A percentile compares a stretch with the other conserved stretches of the same genome.
Conservation (phyloP, 2,329 filamentous ascomycete genomes). For the Triangularia setosa region DNA sequence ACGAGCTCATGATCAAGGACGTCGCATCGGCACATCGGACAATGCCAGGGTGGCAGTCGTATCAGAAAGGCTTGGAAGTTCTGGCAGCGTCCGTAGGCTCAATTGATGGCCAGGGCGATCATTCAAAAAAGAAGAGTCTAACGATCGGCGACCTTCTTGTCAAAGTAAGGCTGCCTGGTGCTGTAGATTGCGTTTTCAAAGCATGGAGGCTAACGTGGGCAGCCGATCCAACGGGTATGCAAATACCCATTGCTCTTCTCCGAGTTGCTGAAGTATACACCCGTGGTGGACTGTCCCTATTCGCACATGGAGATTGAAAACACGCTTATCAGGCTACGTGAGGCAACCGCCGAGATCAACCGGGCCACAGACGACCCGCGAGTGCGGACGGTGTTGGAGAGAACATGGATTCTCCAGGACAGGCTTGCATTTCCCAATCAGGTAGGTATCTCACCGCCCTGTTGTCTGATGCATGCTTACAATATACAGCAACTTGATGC, state of each 20-base stretch:
- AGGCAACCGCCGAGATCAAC: conserved; percentile 77
- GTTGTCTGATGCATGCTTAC: conserved; percentile 22
- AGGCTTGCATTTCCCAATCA: conserved; percentile 70
- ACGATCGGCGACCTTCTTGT: conserved; percentile 84
- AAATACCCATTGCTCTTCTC: conserved; percentile 85
- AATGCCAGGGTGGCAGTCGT: conserved; percentile 70
- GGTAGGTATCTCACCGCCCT: conserved; percentile 40
- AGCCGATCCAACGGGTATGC: conserved; percentile 91
- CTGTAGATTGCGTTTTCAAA: neutral
- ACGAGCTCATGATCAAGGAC: conserved; percentile 79
- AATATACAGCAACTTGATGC: conserved; percentile 44
- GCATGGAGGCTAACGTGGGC: conserved; percentile 9
- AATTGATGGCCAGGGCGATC: conserved; percentile 58
- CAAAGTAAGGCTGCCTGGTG: conserved; percentile 56
- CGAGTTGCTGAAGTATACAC: conserved; percentile 78
- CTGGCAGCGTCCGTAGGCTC: conserved; percentile 72
- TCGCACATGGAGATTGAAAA: conserved; percentile 77
- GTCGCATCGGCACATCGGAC: conserved; percentile 64
- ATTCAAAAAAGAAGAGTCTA: conserved; percentile 65
- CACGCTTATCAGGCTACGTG: conserved; percentile 65
- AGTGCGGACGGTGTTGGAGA: conserved; percentile 67
- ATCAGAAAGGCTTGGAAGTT: conserved; percentile 81
- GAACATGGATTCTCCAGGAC: conserved; percentile 81
- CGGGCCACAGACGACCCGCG: conserved; percentile 72
- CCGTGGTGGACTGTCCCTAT: conserved; percentile 77